These are phyloP conservation scores for Magnusiomyces sp. DNA, from an alignment of 1,139 yeast genomes.

Conservation along the genomic window DNA sequence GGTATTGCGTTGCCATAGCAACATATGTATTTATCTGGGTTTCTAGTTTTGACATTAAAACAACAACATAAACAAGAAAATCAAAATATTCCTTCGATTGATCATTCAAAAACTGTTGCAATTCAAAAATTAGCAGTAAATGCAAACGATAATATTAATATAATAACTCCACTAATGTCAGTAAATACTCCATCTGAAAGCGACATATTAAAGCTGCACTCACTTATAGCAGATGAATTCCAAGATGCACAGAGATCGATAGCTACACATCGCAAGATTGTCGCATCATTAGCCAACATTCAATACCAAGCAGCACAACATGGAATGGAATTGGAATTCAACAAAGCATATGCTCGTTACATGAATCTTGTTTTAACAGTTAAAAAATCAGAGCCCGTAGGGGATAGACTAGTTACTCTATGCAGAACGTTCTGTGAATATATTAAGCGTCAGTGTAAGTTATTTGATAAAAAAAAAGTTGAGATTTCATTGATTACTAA, in stretches of 20 bases:
- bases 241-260: slow-evolving; percentile 71
- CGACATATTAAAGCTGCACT: slow-evolving; percentile 19
- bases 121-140: not conserved
- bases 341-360: slow-evolving; percentile 48
- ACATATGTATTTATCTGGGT: not conserved
- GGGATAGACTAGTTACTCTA: slow-evolving; percentile 71
- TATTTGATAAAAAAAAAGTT: slow-evolving; percentile 22
- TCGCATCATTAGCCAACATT: slow-evolving; percentile 51
- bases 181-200: slow-evolving; percentile 8
- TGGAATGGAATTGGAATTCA: slow-evolving; percentile 50
- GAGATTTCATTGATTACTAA: slow-evolving; percentile 22
- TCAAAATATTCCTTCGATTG: not conserved
- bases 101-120: too few relatives aligned
- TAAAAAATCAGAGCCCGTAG: slow-evolving; percentile 63
- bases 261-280: slow-evolving; percentile 71
- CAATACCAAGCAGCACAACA: slow-evolving; percentile 49
- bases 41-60: not conserved
- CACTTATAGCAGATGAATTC: slow-evolving; percentile 52
- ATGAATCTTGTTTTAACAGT: slow-evolving; percentile 58
- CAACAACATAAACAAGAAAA: not conserved
- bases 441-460: slow-evolving; percentile 34
- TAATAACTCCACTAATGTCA: too few relatives aligned
- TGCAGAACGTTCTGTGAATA: slow-evolving; percentile 56
- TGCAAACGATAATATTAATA: too few relatives aligned
- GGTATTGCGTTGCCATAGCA: not conserved